Evolutionary conservation across 108 stramenopile genomes (phyloP), one percentile per base, ranked within the genome.

Genomic region (Cyclotella atomus): DNA sequence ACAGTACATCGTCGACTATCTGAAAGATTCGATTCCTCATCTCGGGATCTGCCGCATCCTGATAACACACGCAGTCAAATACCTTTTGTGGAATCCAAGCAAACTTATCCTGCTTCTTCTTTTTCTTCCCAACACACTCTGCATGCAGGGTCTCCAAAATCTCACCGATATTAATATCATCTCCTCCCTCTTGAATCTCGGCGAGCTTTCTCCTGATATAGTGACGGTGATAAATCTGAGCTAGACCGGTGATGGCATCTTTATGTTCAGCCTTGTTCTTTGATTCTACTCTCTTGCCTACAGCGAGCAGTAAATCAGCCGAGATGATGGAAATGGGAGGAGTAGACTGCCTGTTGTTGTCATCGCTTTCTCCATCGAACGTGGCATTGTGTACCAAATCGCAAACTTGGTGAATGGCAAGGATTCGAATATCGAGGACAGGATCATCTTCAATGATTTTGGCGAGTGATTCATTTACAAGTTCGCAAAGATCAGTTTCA

Each of bases 211-310:
- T 59, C 16, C 27, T 20, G 10, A 87, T 67, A 65, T 83, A 91
- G 46, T 92, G 87, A 49, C 56, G 69, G 56, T 87, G 79, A 80
- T 92, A 91, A 27, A 88, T 84, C 59, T 90, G 83, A 27, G 86
- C 89, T 35, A 92, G 71, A 24, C 91, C 94, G 4, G 91, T 92
- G 55, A 91, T 66, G 16, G 91, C 88, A 76, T 93, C 82, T 59
- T 83, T 82, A 52, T 90, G 85, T 59, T 92, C 91, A 21, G 57
- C 63, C 59, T 87, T 87, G 73, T 87, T 76, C 69, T 92, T 95
- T 30, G 86, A 84, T 24, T 65, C 46, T 17, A 95, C 88, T 25
- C 89, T 78, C 57, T 65, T 65, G 0, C 87, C 94, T 5, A 93
- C 83, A 8, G 89, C 88, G 21, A 77, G 49, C 74, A 91, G 68